Evolutionary conservation across 116 monocot genomes (phyloP).

Genomic region (Phalaenopsis hybrid): DNA sequence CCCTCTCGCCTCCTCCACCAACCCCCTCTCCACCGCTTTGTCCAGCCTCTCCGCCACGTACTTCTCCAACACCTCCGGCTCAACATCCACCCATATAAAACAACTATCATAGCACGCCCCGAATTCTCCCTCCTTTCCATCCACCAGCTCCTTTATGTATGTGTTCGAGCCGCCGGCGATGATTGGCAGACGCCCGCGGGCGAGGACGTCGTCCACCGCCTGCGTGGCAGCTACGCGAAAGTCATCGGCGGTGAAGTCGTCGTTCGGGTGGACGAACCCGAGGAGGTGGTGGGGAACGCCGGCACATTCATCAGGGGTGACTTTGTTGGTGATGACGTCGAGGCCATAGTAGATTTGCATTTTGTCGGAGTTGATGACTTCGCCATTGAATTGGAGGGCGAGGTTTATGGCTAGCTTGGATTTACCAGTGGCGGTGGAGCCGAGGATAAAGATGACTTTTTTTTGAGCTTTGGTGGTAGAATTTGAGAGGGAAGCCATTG

Average conservation of each 20-base stretch:
- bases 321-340: slow-evolving; percentile 40
- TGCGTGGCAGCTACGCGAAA: slow-evolving; percentile 16
- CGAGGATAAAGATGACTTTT: slow-evolving; percentile 41
- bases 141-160: slow-evolving; percentile 34
- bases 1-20: slow-evolving; percentile 33
- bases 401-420: slow-evolving; percentile 37
- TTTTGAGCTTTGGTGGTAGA: neutral
- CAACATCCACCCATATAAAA: slow-evolving; percentile 46
- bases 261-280: slow-evolving; percentile 32
- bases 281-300: slow-evolving; percentile 49
- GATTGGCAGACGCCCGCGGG: slow-evolving; percentile 29
- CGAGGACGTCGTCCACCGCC: slow-evolving; percentile 17
- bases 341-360: slow-evolving; percentile 53
- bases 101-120: slow-evolving; percentile 21
- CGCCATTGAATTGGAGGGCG: slow-evolving; percentile 24
- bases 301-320: slow-evolving; percentile 24
- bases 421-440: slow-evolving; percentile 50
- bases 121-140: slow-evolving; percentile 23
- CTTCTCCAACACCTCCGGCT: slow-evolving; percentile 11
- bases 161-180: slow-evolving; percentile 52
- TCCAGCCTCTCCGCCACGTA: slow-evolving; percentile 23
- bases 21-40: slow-evolving; percentile 35
- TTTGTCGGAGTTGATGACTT: slow-evolving; percentile 54
- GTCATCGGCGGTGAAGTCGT: slow-evolving; percentile 34
- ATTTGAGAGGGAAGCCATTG: neutral